A percentile compares a stretch with the other conserved stretches of the same genome.
Conservation (phyloP, 2,329 filamentous ascomycete species). For the Tolypocladium amazonense region DNA sequence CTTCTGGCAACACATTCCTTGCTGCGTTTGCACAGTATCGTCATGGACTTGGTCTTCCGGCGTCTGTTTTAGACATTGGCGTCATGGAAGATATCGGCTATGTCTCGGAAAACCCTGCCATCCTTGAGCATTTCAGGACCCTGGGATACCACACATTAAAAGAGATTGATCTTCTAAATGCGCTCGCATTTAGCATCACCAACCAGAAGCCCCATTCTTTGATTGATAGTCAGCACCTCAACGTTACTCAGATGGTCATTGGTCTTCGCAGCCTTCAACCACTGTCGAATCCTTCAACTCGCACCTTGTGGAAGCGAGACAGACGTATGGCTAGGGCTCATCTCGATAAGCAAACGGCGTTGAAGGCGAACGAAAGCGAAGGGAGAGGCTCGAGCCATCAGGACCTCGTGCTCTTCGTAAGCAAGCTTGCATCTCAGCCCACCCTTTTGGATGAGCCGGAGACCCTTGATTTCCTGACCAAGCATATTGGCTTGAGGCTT, state of each 20-base stretch:
- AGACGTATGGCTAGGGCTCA: not conserved
- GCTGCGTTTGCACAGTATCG: slow-evolving; percentile 25
- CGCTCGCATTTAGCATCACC: not conserved
- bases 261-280: not conserved
- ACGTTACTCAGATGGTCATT: not conserved
- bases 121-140: not conserved
- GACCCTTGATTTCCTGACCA: not conserved
- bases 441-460: not conserved
- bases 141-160: not conserved
- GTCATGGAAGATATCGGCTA: slow-evolving; percentile 24
- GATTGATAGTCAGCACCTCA: not conserved
- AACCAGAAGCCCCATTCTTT: not conserved
- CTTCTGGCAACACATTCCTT: slow-evolving; percentile 27
- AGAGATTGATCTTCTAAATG: not conserved
- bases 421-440: not conserved
- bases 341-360: not conserved
- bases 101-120: slow-evolving; percentile 7
- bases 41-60: slow-evolving; percentile 3
- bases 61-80: slow-evolving; percentile 21
- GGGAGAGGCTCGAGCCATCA: not conserved
- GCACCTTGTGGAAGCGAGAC: not conserved
- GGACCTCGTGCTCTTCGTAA: not conserved
- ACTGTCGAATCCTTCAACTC: not conserved
- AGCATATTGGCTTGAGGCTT: slow-evolving; percentile 4
- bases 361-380: not conserved